Evolutionary conservation across 495 filamentous ascomycete species (phyloP), one percentile per base, ranked within the genome.

Genomic region (Chaetomium fimeti): DNA sequence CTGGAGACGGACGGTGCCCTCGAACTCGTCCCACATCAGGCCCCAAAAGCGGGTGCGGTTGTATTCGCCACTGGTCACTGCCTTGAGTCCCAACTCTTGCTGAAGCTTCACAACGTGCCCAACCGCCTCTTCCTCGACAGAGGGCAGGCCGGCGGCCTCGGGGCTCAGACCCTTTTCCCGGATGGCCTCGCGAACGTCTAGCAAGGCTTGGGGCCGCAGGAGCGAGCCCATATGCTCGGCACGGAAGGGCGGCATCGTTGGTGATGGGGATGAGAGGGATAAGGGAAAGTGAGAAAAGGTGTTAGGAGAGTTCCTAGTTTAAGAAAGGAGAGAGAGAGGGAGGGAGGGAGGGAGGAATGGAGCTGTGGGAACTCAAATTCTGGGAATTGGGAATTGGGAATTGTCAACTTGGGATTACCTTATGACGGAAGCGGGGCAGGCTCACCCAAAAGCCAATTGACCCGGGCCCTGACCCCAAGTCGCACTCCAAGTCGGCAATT

Each of bases 181-280:
- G 66, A 87, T 77, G 20, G 75, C 71, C 42, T 82, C 80, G 67
- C 89, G 88, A 54, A 81, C 82, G 13, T 84, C 73, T 57, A 93
- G 82, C 5, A 94, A 83, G 29, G 83, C 70, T 48, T 89, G 75
- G 47, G 91, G 90, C 20, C 91, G 86, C 24, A 93, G 84, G 24
- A 94, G 85, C 32, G 89, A 93, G 67, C 91, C 91, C 66, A 96
- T 78, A 69, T 93, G 90, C 80, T 93, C 91, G 53, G 90, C 91
- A 66, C 89, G 85, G 78, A 92, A 93, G 20, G 91, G 90, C 51
- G 89, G 88, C 80, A 79, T 73, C 74, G 24, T 45, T 12, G 40
- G 40, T 11, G 5, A 43, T 15, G 40, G 40, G 16, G 16, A 18
- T 2, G 16, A 43, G 40, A 43, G 18, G 40, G 40, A 36, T 5